Evolutionary conservation across 73 alveolate genomes (phyloP).

Genomic region (Paramecium octaurelia): DNA sequence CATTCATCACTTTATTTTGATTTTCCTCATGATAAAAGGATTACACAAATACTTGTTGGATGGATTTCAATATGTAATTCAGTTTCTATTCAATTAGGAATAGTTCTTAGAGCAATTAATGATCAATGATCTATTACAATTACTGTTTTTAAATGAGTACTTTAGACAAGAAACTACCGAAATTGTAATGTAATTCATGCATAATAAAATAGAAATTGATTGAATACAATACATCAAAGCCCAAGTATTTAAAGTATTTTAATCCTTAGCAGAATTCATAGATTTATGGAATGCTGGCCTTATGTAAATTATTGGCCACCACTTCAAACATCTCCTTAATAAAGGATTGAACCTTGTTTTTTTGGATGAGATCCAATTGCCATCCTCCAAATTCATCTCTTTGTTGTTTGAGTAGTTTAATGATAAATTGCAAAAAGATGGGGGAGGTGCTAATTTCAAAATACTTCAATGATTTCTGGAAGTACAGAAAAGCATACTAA

Average conservation of each 20-base stretch:
- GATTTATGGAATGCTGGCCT: conserved; percentile 17
- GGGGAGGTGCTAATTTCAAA: background rate
- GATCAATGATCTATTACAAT: background rate
- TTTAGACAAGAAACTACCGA: conserved; percentile 7
- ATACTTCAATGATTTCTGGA: background rate
- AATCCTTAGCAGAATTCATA: conserved; percentile 32
- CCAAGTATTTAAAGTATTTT: conserved; percentile 6
- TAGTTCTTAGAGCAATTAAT: background rate
- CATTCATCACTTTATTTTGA: background rate
- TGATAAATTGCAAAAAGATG: background rate
- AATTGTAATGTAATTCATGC: conserved; percentile 10
- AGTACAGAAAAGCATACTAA: background rate
- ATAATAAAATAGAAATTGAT: background rate
- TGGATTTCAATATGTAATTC: conserved; percentile 35
- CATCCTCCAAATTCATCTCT: conserved; percentile 42
- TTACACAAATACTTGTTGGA: background rate
- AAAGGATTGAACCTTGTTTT: background rate
- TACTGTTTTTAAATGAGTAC: background rate
- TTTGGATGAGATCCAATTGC: background rate
- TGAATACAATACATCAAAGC: conserved; percentile 42
- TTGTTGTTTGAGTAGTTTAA: background rate
- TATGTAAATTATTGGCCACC: conserved; percentile 24
- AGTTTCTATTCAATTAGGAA: conserved; percentile 29
- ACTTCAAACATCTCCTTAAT: conserved; percentile 37
- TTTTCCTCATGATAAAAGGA: conserved; percentile 49